These are phyloP conservation scores for Solanum hybrid DNA, from an alignment of 305 asterid species.

Conservation along the genomic window DNA sequence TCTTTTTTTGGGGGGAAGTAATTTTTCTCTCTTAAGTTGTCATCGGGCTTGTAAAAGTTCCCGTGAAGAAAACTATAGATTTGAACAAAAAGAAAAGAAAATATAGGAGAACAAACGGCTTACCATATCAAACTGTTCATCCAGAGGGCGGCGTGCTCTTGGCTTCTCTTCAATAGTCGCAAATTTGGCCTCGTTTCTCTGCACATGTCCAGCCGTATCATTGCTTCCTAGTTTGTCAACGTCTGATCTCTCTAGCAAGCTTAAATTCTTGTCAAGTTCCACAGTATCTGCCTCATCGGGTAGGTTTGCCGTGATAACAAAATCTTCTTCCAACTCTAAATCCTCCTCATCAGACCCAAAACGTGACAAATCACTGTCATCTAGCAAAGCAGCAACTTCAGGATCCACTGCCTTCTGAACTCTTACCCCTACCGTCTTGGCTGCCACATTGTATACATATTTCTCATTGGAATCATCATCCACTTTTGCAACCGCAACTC, in stretches of 20 bases:
- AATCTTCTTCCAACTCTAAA: constrained; percentile 78
- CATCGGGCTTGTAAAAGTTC: background rate
- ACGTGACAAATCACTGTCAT: constrained; percentile 44
- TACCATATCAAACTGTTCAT: constrained; percentile 86
- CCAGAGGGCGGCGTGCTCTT: constrained; percentile 63
- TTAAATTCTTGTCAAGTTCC: constrained; percentile 25
- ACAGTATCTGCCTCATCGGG: constrained; percentile 33
- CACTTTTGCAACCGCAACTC: constrained; percentile 41
- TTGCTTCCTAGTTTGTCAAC: constrained; percentile 8
- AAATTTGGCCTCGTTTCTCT: constrained; percentile 12
- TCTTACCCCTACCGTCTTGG: constrained; percentile 44
- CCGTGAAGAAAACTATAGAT: background rate
- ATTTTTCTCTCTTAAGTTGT: background rate
- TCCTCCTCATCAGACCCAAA: constrained; percentile 73
- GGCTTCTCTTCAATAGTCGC: constrained; percentile 24
- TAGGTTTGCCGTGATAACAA: constrained; percentile 58
- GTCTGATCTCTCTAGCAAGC: constrained; percentile 10
- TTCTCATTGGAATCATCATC: constrained; percentile 39
- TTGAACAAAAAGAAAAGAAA: background rate
- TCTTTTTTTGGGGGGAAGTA: background rate
- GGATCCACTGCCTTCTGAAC: constrained; percentile 65
- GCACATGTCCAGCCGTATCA: constrained; percentile 10
- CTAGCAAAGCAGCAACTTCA: constrained; percentile 67
- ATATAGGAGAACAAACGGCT: constrained; percentile 7
- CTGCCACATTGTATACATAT: constrained; percentile 42